Percentiles rank a stretch among this genome's conserved stretches.
These are phyloP conservation scores for Passalora sequoiae DNA, from an alignment of 2,329 filamentous ascomycete genomes.

Conservation along the genomic window DNA sequence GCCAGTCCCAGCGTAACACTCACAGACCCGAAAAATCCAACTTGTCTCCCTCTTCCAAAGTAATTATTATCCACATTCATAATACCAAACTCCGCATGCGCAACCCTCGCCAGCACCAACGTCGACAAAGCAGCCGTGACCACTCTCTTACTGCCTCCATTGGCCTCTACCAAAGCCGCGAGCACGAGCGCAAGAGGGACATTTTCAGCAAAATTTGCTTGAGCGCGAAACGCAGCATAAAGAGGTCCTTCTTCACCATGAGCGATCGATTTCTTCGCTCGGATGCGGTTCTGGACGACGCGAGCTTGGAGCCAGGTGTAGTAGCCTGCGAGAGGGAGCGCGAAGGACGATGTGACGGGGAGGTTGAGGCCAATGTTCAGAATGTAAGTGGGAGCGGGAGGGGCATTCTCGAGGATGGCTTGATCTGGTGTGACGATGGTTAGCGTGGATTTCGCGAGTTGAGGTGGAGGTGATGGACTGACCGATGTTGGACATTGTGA, in stretches of 20 bases:
- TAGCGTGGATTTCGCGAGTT: no score
- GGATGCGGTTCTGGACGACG: slow-evolving; percentile 13
- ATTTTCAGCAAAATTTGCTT: slow-evolving; percentile 18
- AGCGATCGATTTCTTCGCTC: slow-evolving; percentile 7
- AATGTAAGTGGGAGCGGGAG: slow-evolving; percentile 2
- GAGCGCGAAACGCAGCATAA: slow-evolving; percentile 12
- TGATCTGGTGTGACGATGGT: no score
- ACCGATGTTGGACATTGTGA: no score
- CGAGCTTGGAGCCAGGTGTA: slow-evolving; percentile 17
- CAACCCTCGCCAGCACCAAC: slow-evolving; percentile 8
- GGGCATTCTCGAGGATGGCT: background rate
- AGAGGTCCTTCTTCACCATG: slow-evolving; percentile 10
- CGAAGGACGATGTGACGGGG: slow-evolving; percentile 17
- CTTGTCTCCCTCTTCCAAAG: slow-evolving; percentile 9
- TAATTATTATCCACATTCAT: slow-evolving; percentile 4
- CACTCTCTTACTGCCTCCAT: slow-evolving; percentile 12
- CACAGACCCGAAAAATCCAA: slow-evolving; percentile 14
- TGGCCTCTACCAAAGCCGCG: slow-evolving; percentile 11
- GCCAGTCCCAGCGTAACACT: slow-evolving; percentile 9
- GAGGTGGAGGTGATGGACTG: no score
- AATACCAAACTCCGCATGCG: slow-evolving; percentile 15
- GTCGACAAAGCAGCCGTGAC: slow-evolving; percentile 8
- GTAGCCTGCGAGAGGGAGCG: slow-evolving; percentile 15
- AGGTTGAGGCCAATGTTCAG: slow-evolving; percentile 10
- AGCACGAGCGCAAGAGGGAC: slow-evolving; percentile 16